Percentiles rank a stretch among this genome's conserved stretches.
Conservation (phyloP, 108 stramenopile species). For the Discostella stelligeroides region DNA sequence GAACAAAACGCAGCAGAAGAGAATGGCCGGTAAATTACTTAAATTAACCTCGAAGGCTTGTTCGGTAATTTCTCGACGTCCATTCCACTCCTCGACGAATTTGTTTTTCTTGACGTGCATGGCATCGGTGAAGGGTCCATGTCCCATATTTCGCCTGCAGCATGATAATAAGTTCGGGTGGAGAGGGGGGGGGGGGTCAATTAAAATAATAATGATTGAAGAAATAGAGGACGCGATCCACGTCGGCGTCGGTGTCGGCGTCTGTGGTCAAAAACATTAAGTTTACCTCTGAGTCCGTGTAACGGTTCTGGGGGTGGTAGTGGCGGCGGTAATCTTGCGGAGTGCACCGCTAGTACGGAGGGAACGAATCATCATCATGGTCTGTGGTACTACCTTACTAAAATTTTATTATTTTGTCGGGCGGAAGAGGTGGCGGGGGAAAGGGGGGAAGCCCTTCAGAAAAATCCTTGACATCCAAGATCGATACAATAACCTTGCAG, state of each 20-base stretch:
- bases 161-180: background rate
- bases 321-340: background rate
- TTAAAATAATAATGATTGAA: background rate
- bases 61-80: conserved; percentile 84
- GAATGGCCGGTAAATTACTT: conserved; percentile 43
- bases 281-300: conserved; percentile 23
- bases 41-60: conserved; percentile 52
- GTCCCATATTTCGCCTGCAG: conserved; percentile 71
- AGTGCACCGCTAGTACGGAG: background rate
- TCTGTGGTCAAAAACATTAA: background rate
- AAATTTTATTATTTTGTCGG: too few species aligned
- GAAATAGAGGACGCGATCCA: too few species aligned
- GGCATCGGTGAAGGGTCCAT: conserved; percentile 67
- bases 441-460: too few species aligned
- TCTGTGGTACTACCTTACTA: background rate
- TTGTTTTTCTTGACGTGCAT: conserved; percentile 86
- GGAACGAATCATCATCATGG: conserved; percentile 6
- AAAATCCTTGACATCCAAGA: too few species aligned
- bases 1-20: conserved; percentile 53
- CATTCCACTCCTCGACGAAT: conserved; percentile 89
- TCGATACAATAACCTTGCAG: too few species aligned
- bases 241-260: too few species aligned
- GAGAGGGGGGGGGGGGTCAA: background rate
- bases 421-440: too few species aligned
- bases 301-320: conserved; percentile 16